phyloP scores from a whole-genome alignment of 495 filamentous ascomycete species.

The Aspergillus mulundensis region DNA sequence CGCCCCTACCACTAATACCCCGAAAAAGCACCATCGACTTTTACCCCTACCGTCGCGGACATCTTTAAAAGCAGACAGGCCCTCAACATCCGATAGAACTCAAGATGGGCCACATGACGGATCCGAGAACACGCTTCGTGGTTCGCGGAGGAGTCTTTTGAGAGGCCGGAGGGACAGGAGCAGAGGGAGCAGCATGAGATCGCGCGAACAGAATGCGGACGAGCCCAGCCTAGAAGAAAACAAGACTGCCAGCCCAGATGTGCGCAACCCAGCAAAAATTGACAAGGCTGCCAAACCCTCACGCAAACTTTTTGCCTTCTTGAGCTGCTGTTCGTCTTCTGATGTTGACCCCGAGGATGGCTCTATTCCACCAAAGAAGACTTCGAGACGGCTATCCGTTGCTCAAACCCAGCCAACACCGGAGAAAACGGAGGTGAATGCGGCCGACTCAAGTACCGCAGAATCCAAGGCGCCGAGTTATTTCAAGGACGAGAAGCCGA shows the following conservation, averaged over 20 bases:
- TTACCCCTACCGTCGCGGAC: constrained; percentile 62
- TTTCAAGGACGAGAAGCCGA: constrained; percentile 49
- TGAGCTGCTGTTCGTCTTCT: constrained; percentile 77
- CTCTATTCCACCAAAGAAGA: constrained; percentile 63
- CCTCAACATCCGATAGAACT: constrained; percentile 58
- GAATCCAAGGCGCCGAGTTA: constrained; percentile 51
- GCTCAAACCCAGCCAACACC: constrained; percentile 53
- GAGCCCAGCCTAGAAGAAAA: constrained; percentile 37
- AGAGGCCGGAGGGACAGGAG: constrained; percentile 65
- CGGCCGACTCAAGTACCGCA: constrained; percentile 49
- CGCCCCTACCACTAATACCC: constrained; percentile 14
- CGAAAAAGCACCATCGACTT: constrained; percentile 57
- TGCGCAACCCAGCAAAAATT: constrained; percentile 40
- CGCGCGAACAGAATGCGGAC: constrained; percentile 43
- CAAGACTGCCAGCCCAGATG: constrained; percentile 28
- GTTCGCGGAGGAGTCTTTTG: constrained; percentile 67
- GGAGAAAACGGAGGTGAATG: constrained; percentile 47
- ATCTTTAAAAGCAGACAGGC: constrained; percentile 60
- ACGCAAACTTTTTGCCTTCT: constrained; percentile 60
- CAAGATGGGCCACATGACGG: constrained; percentile 61
- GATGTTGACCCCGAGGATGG: constrained; percentile 57
- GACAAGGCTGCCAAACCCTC: constrained; percentile 56
- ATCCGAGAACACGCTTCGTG: constrained; percentile 55
- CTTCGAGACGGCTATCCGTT: constrained; percentile 49
- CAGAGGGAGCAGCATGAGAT: constrained; percentile 58